Conservation (phyloP, 1,284 basidiomycete genomes). For the Pisolithus thermaeus region DNA sequence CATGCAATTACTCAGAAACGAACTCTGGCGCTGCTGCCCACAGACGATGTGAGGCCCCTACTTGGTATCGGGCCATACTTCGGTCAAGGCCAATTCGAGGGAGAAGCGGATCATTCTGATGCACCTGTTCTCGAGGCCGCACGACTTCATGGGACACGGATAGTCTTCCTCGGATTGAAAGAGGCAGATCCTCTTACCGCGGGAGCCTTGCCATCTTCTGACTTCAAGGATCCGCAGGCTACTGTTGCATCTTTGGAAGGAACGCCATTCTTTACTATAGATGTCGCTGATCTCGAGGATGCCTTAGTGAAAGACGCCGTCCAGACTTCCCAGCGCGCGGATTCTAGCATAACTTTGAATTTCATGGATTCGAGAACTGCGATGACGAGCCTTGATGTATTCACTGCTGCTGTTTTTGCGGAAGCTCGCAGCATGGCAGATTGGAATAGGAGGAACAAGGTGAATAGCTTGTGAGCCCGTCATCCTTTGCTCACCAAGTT, state of each 20-base stretch:
- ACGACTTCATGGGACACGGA: slow-evolving; percentile 49
- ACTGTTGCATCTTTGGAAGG: slow-evolving; percentile 61
- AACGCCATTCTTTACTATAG: slow-evolving; percentile 75
- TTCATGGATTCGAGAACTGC: slow-evolving; percentile 70
- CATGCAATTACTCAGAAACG: slow-evolving; percentile 26
- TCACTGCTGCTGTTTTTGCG: slow-evolving; percentile 72
- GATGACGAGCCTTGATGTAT: slow-evolving; percentile 46
- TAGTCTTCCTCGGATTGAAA: slow-evolving; percentile 77
- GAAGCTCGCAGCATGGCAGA: slow-evolving; percentile 77
- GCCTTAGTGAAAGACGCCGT: slow-evolving; percentile 41
- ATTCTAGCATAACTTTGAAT: slow-evolving; percentile 36
- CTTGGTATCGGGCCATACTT: slow-evolving; percentile 51
- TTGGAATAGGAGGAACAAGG: slow-evolving; percentile 87
- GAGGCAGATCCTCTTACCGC: slow-evolving; percentile 47
- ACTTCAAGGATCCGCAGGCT: slow-evolving; percentile 45
- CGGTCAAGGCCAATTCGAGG: slow-evolving; percentile 56
- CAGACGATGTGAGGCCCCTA: slow-evolving; percentile 44
- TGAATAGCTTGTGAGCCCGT: slow-evolving; percentile 19
- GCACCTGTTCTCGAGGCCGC: slow-evolving; percentile 53
- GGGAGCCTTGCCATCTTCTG: slow-evolving; percentile 54
- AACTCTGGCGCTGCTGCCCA: slow-evolving; percentile 48
- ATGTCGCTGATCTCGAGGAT: slow-evolving; percentile 53
- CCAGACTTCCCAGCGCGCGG: slow-evolving; percentile 32
- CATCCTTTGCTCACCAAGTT: too few species aligned
- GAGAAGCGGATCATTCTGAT: slow-evolving; percentile 35